phyloP scores from a whole-genome alignment of 495 filamentous ascomycete species.

The Tuber aestivum region DNA sequence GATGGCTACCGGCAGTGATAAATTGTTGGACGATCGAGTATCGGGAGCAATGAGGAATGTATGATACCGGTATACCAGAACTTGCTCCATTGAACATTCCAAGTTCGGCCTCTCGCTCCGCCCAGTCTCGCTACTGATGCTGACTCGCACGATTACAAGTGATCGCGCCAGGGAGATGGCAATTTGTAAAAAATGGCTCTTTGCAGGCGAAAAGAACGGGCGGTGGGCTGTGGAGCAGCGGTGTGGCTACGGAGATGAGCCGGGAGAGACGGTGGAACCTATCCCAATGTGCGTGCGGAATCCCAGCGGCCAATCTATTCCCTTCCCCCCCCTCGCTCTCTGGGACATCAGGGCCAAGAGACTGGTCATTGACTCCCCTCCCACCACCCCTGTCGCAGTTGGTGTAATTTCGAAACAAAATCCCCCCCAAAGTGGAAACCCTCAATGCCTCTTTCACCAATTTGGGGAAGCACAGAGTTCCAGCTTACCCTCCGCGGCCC shows the following conservation, averaged over 20 bases:
- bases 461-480: not conserved
- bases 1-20: not conserved
- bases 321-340: not conserved
- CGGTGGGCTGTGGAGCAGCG: not conserved
- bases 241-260: not conserved
- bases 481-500: not conserved
- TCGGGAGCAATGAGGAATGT: not conserved
- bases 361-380: slow-evolving; percentile 8
- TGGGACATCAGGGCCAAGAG: slow-evolving; percentile 25
- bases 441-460: slow-evolving; percentile 19
- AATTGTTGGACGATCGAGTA: not conserved
- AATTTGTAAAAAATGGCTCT: not conserved
- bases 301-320: not conserved
- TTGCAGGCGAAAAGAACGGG: not conserved
- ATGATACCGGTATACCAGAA: not conserved
- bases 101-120: not conserved
- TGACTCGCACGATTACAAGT: not conserved
- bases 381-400: slow-evolving; percentile 25
- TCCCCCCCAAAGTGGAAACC: slow-evolving; percentile 29
- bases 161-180: not conserved
- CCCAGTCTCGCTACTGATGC: not conserved
- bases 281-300: not conserved
- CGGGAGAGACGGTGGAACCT: not conserved
- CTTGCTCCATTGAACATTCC: not conserved
- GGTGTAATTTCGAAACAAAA: slow-evolving; percentile 33